A percentile compares a stretch with the other conserved stretches of the same genome.
These are phyloP conservation scores for Chaetomium globosum DNA, from an alignment of 2,329 filamentous ascomycete genomes.

Conservation along the genomic window DNA sequence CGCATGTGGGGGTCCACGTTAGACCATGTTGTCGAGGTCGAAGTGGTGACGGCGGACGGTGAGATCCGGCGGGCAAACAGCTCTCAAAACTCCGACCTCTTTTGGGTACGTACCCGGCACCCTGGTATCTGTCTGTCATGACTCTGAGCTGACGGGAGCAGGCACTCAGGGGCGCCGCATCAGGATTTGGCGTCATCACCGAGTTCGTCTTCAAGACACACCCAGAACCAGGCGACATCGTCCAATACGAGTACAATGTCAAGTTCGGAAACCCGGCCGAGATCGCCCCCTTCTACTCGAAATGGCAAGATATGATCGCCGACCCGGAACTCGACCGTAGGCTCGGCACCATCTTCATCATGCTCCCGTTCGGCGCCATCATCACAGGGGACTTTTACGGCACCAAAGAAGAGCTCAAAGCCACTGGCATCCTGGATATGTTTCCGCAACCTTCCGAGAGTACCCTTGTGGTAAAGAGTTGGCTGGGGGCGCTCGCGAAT, in stretches of 20 bases:
- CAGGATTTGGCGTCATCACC: constrained; percentile 60
- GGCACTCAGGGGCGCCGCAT: constrained; percentile 59
- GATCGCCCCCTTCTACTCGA: constrained; percentile 54
- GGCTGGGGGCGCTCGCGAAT: constrained; percentile 61
- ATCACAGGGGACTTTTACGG: constrained; percentile 66
- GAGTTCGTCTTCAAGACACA: constrained; percentile 60
- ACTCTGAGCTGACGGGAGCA: constrained; percentile 28
- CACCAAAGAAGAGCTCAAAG: constrained; percentile 57
- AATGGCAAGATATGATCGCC: constrained; percentile 61
- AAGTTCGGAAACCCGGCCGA: constrained; percentile 52
- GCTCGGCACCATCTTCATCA: constrained; percentile 60
- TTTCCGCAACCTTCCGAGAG: constrained; percentile 49
- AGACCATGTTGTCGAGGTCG: constrained; percentile 59
- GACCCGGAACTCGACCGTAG: constrained; percentile 60
- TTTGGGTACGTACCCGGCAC: constrained; percentile 46
- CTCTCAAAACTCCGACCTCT: constrained; percentile 55
- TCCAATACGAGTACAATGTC: constrained; percentile 62
- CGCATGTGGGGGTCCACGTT: constrained; percentile 61
- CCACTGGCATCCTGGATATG: constrained; percentile 51
- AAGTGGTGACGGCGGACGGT: constrained; percentile 62
- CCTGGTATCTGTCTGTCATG: neutral
- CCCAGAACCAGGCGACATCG: constrained; percentile 56
- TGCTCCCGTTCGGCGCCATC: constrained; percentile 56
- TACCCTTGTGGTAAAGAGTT: constrained; percentile 56
- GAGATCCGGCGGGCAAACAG: constrained; percentile 52